Conservation (phyloP, 1,139 yeast genomes). For the Yamadazyma epiphylla region DNA sequence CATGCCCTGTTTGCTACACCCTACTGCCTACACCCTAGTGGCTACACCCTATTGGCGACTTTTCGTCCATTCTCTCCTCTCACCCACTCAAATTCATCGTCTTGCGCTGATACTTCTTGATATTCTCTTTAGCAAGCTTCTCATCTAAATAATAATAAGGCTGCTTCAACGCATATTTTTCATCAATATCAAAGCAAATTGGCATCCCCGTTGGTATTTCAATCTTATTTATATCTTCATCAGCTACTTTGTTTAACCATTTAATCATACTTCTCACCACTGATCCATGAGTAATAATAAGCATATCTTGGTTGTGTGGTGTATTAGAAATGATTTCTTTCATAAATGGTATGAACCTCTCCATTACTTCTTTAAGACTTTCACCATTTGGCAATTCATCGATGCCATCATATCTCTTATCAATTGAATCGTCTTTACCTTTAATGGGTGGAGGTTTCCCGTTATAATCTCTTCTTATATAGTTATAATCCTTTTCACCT, state of each 20-base stretch:
- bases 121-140: slow-evolving; percentile 62
- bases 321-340: slow-evolving; percentile 34
- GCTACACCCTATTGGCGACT: background rate
- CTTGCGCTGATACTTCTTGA: slow-evolving; percentile 51
- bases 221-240: slow-evolving; percentile 59
- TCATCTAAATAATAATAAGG: slow-evolving; percentile 63
- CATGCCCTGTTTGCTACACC: too few relatives aligned
- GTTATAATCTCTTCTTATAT: slow-evolving; percentile 60
- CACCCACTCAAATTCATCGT: too few relatives aligned
- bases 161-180: slow-evolving; percentile 37
- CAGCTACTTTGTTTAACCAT: slow-evolving; percentile 51
- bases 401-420: slow-evolving; percentile 41
- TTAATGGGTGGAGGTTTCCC: slow-evolving; percentile 62
- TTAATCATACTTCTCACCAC: slow-evolving; percentile 68
- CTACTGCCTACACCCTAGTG: too few relatives aligned
- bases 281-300: slow-evolving; percentile 75
- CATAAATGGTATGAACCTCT: slow-evolving; percentile 57
- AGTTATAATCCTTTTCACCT: slow-evolving; percentile 57
- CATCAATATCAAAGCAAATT: slow-evolving; percentile 51
- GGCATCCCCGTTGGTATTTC: slow-evolving; percentile 82
- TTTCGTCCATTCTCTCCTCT: slow-evolving; percentile 1
- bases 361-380: slow-evolving; percentile 62
- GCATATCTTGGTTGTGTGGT: slow-evolving; percentile 41
- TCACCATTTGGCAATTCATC: slow-evolving; percentile 59
- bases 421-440: slow-evolving; percentile 35